phyloP scores from a whole-genome alignment of 2,329 filamentous ascomycete genomes.

The Ceratocystis smalleyi region DNA sequence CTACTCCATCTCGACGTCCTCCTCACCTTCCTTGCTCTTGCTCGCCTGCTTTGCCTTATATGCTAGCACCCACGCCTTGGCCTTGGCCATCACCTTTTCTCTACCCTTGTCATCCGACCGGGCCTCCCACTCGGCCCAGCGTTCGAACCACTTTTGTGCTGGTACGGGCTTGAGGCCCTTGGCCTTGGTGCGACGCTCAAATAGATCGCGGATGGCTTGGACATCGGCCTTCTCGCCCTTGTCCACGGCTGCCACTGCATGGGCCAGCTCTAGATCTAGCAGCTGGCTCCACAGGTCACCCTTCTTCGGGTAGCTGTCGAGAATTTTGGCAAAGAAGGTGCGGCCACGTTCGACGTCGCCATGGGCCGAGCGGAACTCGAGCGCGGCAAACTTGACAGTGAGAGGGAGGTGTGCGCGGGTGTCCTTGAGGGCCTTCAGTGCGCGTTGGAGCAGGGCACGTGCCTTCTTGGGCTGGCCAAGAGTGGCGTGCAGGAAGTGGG shows the following conservation, averaged over 20 bases:
- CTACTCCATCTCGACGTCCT: conserved; percentile 10
- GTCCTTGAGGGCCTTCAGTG: conserved; percentile 62
- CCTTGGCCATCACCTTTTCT: conserved; percentile 51
- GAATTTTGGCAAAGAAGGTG: conserved; percentile 81
- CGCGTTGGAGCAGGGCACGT: conserved; percentile 63
- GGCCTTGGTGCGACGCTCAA: conserved; percentile 58
- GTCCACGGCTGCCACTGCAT: conserved; percentile 37
- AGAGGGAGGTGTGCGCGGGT: conserved; percentile 48
- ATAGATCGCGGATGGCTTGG: conserved; percentile 55
- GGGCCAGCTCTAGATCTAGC: conserved; percentile 64
- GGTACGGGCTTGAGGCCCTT: conserved; percentile 65
- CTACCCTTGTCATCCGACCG: conserved; percentile 51
- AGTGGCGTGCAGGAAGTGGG: conserved; percentile 73
- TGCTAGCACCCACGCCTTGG: conserved; percentile 42
- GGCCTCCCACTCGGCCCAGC: conserved; percentile 83
- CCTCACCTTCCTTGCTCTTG: conserved; percentile 16
- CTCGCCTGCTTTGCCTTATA: conserved; percentile 32
- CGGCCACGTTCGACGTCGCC: conserved; percentile 82
- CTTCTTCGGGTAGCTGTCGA: conserved; percentile 74
- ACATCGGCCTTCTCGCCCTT: conserved; percentile 39
- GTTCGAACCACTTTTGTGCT: conserved; percentile 76
- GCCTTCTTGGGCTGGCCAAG: conserved; percentile 54
- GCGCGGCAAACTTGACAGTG: conserved; percentile 73
- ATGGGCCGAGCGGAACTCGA: conserved; percentile 74
- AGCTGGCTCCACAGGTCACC: conserved; percentile 88